Evolutionary conservation across 108 stramenopile species (phyloP), one percentile per base, ranked within the genome.

Genomic region (Skeletonema potamos): DNA sequence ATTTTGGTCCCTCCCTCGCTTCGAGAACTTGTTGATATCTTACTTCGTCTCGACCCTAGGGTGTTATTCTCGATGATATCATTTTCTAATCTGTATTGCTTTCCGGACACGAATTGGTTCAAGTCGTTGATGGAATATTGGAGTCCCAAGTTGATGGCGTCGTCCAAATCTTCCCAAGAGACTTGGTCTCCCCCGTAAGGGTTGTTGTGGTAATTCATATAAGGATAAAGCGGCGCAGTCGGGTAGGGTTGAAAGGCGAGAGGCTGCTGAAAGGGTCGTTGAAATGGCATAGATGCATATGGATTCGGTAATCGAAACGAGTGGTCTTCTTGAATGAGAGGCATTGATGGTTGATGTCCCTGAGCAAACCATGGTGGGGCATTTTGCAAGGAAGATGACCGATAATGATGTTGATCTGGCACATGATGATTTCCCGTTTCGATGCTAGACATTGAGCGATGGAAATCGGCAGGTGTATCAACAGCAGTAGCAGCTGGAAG

Each of bases 1-100:
- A 95, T 92, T 73, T 95, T 48, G 20, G 46, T 48, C 20, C 15
- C 46, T 48, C 46, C 46, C 4, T 48, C 4, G 6, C 46, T 22
- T 48, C 17, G 20, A 48, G 46, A 20, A 24, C 46, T 48, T 48
- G 7, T 6, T 48, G 46, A 48, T 22, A 20, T 48, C 20, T 48
- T 22, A 22, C 46, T 22, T 48, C 46, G 46, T 48, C 20, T 48
- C 8, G 46, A 48, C 18, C 46, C 46, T 48, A 48, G 8, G 5
- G 46, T 48, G 46, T 48, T 48, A 22, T 48, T 48, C 20, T 48
- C 46, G 15, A 20, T 20, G 17, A 48, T 48, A 18, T 48, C 46
- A 18, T 22, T 48, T 48, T 48, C 46, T 22, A 48, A 7, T 48
- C 46, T 48, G 20, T 48, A 48, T 22, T 48, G 46, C 20, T 48